Evolutionary conservation across 2,329 filamentous ascomycete genomes (phyloP), one percentile per base, ranked within the genome.

Genomic region (Trichoderma cornu-damae): DNA sequence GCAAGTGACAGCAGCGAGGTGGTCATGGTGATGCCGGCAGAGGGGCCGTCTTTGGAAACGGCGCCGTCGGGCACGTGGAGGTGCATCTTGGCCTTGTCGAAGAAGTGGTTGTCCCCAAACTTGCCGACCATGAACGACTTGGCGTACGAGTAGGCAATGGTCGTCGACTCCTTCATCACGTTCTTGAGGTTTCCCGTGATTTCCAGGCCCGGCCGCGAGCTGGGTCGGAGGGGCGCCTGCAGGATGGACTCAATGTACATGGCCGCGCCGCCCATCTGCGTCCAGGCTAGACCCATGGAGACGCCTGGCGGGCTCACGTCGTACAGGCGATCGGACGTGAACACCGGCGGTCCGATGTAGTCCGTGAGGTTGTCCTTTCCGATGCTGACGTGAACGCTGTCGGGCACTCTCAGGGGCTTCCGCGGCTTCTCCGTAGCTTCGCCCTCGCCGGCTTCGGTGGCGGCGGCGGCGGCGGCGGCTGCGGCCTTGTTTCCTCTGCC

Each of bases 271-370:
- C 94, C 94, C 83, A 99, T 90, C 68, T 91, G 90, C 6, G 95
- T 99, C 94, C 94, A 99, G 6, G 94, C 94, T 52, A 99, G 82
- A 63, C 94, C 94, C 94, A 99, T 97, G 20, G 92, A 89, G 14
- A 99, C 94, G 73, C 94, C 94, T 2, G 94, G 84, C 3, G 95
- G 94, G 59, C 91, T 96, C 47, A 86, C 84, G 66, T 99, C 94
- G 77, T 97, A 99, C 12, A 99, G 80, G 55, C 95, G 86, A 72
- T 99, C 94, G 4, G 94, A 90, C 0, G 91, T 99, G 75, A 96
- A 99, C 54, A 97, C 84, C 1, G 94, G 92, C 1, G 94, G 92
- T 2, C 94, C 94, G 59, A 99, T 93, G 69, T 96, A 99, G 72
- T 99, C 94, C 68, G 95, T 95, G 52, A 99, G 79, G 65, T 93